Evolutionary conservation across 164 flowering plant species (phyloP).

Genomic region (Liquidambar formosana): DNA sequence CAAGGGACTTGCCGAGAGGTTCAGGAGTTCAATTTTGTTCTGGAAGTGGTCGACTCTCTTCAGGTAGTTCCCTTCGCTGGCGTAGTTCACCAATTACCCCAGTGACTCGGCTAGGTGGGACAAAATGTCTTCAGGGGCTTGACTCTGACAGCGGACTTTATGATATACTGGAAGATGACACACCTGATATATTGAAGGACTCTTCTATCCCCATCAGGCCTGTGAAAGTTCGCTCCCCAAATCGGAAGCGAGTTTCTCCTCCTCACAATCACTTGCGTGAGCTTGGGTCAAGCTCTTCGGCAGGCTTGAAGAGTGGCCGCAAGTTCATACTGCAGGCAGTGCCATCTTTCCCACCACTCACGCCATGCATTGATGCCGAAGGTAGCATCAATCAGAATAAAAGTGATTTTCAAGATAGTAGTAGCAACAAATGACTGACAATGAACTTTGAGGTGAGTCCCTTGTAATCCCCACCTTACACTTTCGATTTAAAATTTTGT

Average conservation of each 20-base stretch:
- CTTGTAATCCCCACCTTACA: not conserved
- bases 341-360: slow-evolving; percentile 66
- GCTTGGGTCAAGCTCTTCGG: slow-evolving; percentile 48
- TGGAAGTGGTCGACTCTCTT: not conserved
- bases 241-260: slow-evolving; percentile 69
- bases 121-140: slow-evolving; percentile 15
- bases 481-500: too few relatives aligned
- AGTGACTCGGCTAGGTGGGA: slow-evolving; percentile 20
- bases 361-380: slow-evolving; percentile 57
- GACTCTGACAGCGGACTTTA: slow-evolving; percentile 18
- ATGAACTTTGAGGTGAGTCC: not conserved
- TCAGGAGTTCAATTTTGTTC: too few relatives aligned
- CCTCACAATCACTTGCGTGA: slow-evolving; percentile 40
- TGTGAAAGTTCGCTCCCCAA: slow-evolving; percentile 69
- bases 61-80: slow-evolving; percentile 31
- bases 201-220: slow-evolving; percentile 34
- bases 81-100: slow-evolving; percentile 42
- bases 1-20: slow-evolving; percentile 14
- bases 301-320: slow-evolving; percentile 54
- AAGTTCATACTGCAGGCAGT: slow-evolving; percentile 68
- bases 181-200: slow-evolving; percentile 57
- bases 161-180: slow-evolving; percentile 39
- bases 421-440: too few relatives aligned
- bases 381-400: not conserved
- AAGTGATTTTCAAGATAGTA: not conserved